Base-by-base conservation (phyloP, 2,329 filamentous ascomycete genomes). In the Ophiostoma piceae region DNA sequence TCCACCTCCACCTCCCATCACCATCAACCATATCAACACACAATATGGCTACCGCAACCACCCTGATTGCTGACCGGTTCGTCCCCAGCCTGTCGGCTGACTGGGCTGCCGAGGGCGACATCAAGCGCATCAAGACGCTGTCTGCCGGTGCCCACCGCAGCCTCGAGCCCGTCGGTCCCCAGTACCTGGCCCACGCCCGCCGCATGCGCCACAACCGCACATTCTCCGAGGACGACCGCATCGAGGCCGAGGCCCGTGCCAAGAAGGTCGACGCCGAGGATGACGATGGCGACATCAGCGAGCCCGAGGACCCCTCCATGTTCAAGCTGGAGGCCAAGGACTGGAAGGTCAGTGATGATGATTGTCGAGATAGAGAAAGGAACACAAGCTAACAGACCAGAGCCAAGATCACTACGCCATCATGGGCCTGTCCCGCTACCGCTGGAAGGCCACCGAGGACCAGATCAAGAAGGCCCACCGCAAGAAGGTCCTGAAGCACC, bases 391-490 rank as follows among this genome's bases (percentile, higher is more conserved):
- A 67, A 67, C 43, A 19, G 3, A 29, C 14, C 74, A 96, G 92
- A 85, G 84, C 74, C 95, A 99, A 88, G 95, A 99, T 78, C 95
- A 99, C 84, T 99, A 99, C 82, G 93, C 95, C 76, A 91, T 99
- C 69, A 90, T 99, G 71, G 95, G 95, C 73, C 84, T 99, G 74
- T 91, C 90, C 78, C 96, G 94, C 82, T 94, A 96, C 85, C 91
- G 95, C 77, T 95, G 86, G 84, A 92, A 88, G 81, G 96, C 95
- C 69, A 97, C 92, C 71, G 94, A 97, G 81, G 94, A 98, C 75
- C 94, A 98, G 84, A 98, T 99, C 85, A 98, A 97, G 87, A 92
- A 92, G 76, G 95, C 96, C 75, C 94, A 99, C 84, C 92, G 95
- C 84, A 97, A 96, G 88, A 99, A 99, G 90, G 95, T 99, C 74